These are phyloP conservation scores for Colletotrichum musae DNA, from an alignment of 2,329 filamentous ascomycete genomes.

Conservation along the genomic window DNA sequence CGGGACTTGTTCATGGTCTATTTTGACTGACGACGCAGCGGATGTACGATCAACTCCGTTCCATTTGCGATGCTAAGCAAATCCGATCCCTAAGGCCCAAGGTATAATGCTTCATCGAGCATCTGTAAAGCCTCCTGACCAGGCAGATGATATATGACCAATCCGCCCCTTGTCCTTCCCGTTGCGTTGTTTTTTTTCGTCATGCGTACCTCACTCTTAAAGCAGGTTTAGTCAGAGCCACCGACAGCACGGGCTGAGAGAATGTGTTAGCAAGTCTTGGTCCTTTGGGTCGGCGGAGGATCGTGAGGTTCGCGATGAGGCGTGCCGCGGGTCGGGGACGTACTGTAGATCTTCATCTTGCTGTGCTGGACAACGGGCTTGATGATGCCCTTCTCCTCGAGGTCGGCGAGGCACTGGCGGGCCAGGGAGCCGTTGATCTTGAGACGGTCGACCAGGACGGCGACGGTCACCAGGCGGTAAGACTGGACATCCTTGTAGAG, in stretches of 20 bases:
- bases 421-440: slow-evolving; percentile 99
- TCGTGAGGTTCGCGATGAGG: neutral
- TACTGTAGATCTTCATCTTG: slow-evolving; percentile 98
- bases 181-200: slow-evolving; percentile 38
- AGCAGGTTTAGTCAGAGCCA: slow-evolving; percentile 59
- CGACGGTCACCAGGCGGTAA: slow-evolving; percentile 99
- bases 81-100: slow-evolving; percentile 42
- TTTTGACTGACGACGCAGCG: slow-evolving; percentile 40
- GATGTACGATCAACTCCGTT: slow-evolving; percentile 43
- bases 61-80: slow-evolving; percentile 42
- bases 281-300: slow-evolving; percentile 45
- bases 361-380: slow-evolving; percentile 97
- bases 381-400: slow-evolving; percentile 99
- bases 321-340: slow-evolving; percentile 46
- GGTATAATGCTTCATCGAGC: slow-evolving; percentile 42
- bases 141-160: slow-evolving; percentile 41
- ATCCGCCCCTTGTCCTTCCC: slow-evolving; percentile 38
- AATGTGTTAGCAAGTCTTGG: slow-evolving; percentile 1
- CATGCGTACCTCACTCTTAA: slow-evolving; percentile 35
- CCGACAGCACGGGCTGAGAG: slow-evolving; percentile 72
- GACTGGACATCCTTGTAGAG: slow-evolving; percentile 99
- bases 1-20: slow-evolving; percentile 41
- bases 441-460: slow-evolving; percentile 98
- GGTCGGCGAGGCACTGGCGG: slow-evolving; percentile 87
- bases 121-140: slow-evolving; percentile 42